Percentiles rank a stretch among this genome's conserved stretches.
phyloP scores from a whole-genome alignment of 129 eudicot species.

The Chrysanthemum makinoi region DNA sequence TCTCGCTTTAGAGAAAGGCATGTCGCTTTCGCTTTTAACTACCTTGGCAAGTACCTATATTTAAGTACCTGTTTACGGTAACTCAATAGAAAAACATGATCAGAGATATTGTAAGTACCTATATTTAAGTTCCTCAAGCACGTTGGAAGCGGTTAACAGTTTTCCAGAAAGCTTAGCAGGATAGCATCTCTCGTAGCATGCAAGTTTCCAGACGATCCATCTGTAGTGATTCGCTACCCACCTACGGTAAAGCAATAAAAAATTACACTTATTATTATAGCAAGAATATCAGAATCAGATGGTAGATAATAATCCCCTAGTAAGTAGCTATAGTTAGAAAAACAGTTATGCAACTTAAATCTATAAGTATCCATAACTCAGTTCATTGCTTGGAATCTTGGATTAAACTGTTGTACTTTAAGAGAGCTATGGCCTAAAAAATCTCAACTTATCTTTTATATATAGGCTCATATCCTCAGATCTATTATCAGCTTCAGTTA shows the following conservation, averaged over 20 bases:
- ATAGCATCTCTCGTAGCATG: conserved; percentile 84
- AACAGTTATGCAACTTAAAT: neutral
- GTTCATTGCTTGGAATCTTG: no score
- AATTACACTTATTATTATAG: conserved; percentile 2
- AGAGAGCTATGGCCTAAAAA: no score
- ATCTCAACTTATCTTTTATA: no score
- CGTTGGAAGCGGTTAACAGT: conserved; percentile 60
- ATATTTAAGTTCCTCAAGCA: conserved; percentile 79
- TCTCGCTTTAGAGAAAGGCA: no score
- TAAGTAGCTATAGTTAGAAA: neutral
- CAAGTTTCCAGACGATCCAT: conserved; percentile 99
- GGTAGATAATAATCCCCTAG: conserved; percentile 16
- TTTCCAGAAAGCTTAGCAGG: conserved; percentile 55
- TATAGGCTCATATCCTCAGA: no score
- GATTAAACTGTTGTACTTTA: no score
- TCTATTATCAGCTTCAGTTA: no score
- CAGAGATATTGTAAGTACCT: conserved; percentile 42
- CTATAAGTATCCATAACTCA: no score
- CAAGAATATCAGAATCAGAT: conserved; percentile 3
- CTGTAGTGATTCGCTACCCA: conserved; percentile 91
- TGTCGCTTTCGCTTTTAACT: no score
- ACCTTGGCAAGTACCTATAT: no score
- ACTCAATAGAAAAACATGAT: neutral
- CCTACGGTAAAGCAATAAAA: conserved; percentile 34
- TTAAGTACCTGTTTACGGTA: neutral